These are phyloP conservation scores for Arabidopsis arenosa DNA, from an alignment of 345 rosid genomes.

Conservation along the genomic window DNA sequence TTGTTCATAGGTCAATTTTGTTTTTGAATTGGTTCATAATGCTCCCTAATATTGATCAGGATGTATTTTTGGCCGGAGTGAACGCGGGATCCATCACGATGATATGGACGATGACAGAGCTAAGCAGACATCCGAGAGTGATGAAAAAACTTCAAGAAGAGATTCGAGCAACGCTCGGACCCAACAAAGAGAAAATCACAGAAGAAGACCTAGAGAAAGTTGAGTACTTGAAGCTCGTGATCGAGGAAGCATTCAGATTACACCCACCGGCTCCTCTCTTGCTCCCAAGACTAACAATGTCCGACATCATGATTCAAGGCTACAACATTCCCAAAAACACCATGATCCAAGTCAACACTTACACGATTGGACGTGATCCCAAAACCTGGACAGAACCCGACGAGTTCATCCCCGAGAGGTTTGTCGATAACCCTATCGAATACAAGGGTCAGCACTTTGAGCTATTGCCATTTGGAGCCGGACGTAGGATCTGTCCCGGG, in stretches of 20 bases:
- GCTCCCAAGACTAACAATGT: constrained; percentile 43
- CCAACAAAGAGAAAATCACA: constrained; percentile 43
- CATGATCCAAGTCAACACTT: constrained; percentile 50
- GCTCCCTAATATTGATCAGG: too few species aligned
- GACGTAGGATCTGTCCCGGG: constrained; percentile 46
- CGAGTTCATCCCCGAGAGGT: constrained; percentile 57
- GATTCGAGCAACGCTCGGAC: constrained; percentile 48
- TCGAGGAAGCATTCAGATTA: constrained; percentile 42
- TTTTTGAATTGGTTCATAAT: too few species aligned
- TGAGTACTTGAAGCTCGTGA: constrained; percentile 35
- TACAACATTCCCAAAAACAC: constrained; percentile 42
- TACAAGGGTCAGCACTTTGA: constrained; percentile 57
- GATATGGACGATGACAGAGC: constrained; percentile 71
- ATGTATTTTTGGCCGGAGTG: constrained; percentile 59
- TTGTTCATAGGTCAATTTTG: too few species aligned
- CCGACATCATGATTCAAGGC: constrained; percentile 40
- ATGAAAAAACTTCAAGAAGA: constrained; percentile 65
- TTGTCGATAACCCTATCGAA: constrained; percentile 48
- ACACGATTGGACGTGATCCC: constrained; percentile 60
- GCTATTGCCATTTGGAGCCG: constrained; percentile 59
- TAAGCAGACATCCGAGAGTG: constrained; percentile 51
- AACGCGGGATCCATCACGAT: constrained; percentile 53
- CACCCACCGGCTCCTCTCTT: constrained; percentile 45
- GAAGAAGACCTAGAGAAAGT: constrained; percentile 42
- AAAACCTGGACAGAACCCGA: constrained; percentile 53